Evolutionary conservation across 2,329 filamentous ascomycete species (phyloP), one percentile per base, ranked within the genome.

Genomic region (Fusarium paranaense): DNA sequence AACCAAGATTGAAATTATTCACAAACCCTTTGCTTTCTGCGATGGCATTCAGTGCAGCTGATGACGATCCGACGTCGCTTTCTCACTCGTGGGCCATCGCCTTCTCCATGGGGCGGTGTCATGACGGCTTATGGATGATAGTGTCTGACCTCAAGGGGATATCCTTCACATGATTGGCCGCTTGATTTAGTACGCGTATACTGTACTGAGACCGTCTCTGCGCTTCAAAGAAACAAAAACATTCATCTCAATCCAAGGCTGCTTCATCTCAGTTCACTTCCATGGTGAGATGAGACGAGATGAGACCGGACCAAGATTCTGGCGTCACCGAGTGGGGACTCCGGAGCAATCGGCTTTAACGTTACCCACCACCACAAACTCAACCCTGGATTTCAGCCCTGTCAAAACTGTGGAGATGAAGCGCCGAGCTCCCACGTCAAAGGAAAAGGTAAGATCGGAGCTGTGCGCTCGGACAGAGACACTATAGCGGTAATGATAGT

Each of bases 1-100:
- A 33, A 5, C 7, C 27, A 16, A 40, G 30, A 18, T 20, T 32
- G 18, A 6, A 32, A 13, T 8, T 20, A 7, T n/a, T 20, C 27
- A 69, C 76, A 37, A 58, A 88, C 88, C 85, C 90, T 90, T 78
- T 91, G 89, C 78, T 92, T 92, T 69, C 90, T 85, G 70, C 90
- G 85, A 80, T 92, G 90, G 74, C 90, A 92, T 78, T 92, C 90
- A 13, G 87, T 90, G 75, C 90, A 92, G 9, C 89, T 91, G 66
- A 92, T 90, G 52, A 91, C 89, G 47, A 90, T 84, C 42, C 90
- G 86, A 76, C 88, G 86, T 73, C 90, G 85, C 81, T 91, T 91
- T 65, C 88, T 86, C 6, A 64, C 56, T 22, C 45, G 70, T 11
- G 64, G 62, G 18, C 61, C 71, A 30, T 71, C 52, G 7, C 25